Conservation (phyloP, 805 yeast genomes). For the Candida krabiensis region DNA sequence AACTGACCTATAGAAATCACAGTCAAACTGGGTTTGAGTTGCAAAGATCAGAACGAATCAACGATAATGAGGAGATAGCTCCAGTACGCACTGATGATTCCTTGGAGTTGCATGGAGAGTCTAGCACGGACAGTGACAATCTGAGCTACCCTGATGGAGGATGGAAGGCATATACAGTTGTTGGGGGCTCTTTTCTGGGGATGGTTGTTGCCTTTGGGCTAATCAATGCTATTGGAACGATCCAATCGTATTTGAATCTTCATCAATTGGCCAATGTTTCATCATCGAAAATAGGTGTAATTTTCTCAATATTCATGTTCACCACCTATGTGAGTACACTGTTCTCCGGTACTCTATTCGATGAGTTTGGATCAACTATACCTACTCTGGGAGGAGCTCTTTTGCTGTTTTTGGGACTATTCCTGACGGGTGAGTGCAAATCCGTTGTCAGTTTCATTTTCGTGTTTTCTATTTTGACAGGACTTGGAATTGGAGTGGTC, state of each 20-base stretch:
- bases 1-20: too few species aligned
- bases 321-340: conserved; percentile 42
- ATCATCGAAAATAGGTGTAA: conserved; percentile 58
- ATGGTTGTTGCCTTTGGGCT: conserved; percentile 57
- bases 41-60: too few species aligned
- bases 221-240: conserved; percentile 57
- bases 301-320: conserved; percentile 56
- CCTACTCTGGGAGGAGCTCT: conserved; percentile 36
- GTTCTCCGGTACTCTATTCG: conserved; percentile 44
- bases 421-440: conserved; percentile 40
- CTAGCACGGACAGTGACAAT: too few species aligned
- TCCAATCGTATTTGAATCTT: conserved; percentile 55
- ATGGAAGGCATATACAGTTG: conserved; percentile 34
- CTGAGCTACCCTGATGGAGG: conserved; percentile 70
- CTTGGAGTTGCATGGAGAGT: too few species aligned
- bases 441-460: conserved; percentile 45
- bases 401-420: conserved; percentile 35
- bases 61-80: too few species aligned
- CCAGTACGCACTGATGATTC: too few species aligned
- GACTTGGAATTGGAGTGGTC: conserved; percentile 46
- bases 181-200: conserved; percentile 56
- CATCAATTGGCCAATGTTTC: conserved; percentile 48
- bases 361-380: conserved; percentile 39
- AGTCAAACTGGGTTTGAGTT: too few species aligned
- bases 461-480: conserved; percentile 43